These are phyloP conservation scores for Aspergillus vadensis DNA, from an alignment of 2,329 filamentous ascomycete genomes.

Conservation along the genomic window DNA sequence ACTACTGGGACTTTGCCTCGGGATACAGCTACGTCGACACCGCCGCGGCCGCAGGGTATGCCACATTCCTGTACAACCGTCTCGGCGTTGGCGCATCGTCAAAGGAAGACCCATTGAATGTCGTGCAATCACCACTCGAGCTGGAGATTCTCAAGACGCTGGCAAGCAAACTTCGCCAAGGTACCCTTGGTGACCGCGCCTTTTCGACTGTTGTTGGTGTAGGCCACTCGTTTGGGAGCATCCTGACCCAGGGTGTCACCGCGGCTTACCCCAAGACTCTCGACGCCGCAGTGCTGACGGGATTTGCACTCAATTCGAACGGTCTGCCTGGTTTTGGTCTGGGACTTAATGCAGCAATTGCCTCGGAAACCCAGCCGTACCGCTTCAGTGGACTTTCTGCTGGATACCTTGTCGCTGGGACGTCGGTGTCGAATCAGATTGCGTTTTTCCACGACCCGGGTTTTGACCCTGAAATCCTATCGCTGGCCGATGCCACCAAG, in stretches of 20 bases:
- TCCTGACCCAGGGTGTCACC: not conserved
- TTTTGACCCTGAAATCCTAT: not conserved
- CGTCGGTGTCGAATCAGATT: not conserved
- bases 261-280: not conserved
- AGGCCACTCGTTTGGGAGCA: not conserved
- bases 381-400: not conserved
- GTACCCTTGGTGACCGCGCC: not conserved
- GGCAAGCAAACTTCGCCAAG: not conserved
- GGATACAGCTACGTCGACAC: not conserved
- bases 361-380: not conserved
- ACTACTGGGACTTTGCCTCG: not conserved
- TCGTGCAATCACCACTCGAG: not conserved
- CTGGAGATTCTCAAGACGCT: not conserved
- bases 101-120: not conserved
- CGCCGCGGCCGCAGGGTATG: not conserved
- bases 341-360: not conserved
- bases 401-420: not conserved
- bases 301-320: not conserved
- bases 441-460: not conserved
- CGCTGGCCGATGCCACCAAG: too few species aligned
- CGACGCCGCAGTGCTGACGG: not conserved
- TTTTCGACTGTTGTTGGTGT: not conserved
- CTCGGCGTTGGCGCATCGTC: not conserved
- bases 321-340: not conserved
- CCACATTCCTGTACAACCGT: not conserved